Evolutionary conservation across 2,329 filamentous ascomycete genomes (phyloP), one percentile per base, ranked within the genome.

Genomic region (Colletotrichum sp.): DNA sequence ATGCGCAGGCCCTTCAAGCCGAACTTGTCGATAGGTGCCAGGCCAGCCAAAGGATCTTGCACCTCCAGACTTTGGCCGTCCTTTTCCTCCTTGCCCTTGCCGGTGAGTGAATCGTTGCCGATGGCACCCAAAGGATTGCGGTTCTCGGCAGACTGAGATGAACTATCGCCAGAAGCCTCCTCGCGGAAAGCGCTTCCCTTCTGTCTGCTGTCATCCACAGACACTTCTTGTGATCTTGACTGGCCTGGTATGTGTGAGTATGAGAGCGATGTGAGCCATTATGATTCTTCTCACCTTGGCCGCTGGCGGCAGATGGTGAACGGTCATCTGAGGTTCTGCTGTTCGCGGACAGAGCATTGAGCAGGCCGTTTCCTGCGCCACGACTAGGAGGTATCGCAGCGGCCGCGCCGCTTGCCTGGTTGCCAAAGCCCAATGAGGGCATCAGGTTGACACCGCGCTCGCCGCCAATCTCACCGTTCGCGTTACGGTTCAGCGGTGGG

Each of bases 321-420:
- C 89, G 88, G 36, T 81, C 83, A 63, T 92, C 89, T 60, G 85
- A 84, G 43, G 87, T 82, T 70, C 91, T 86, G 73, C 84, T 89
- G 77, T 89, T 93, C 7, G 90, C 91, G 59, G 91, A 92, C n/a
- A 93, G 83, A 5, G 91, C 92, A 80, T 92, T 93, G 61, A 93
- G 83, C 52, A 93, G 85, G 10, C 92, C 92, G 80, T 93, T 93
- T 15, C 89, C 91, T 24, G 82, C 75, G 16, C 65, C 82, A 71
- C 90, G 86, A 72, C 84, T 87, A 68, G 86, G 80, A 24, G 79
- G 78, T 63, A 74, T 52, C 78, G 75, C 80, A 32, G 82, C 77
- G 39, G 85, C 77, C 55, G 82, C 80, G 57, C 83, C 82, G 75
- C 86, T 78, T 6, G 84, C 82, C 78, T 89, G 89, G 26, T 87